Evolutionary conservation across 495 filamentous ascomycete species (phyloP).

Genomic region (Lepidopterella palustris): DNA sequence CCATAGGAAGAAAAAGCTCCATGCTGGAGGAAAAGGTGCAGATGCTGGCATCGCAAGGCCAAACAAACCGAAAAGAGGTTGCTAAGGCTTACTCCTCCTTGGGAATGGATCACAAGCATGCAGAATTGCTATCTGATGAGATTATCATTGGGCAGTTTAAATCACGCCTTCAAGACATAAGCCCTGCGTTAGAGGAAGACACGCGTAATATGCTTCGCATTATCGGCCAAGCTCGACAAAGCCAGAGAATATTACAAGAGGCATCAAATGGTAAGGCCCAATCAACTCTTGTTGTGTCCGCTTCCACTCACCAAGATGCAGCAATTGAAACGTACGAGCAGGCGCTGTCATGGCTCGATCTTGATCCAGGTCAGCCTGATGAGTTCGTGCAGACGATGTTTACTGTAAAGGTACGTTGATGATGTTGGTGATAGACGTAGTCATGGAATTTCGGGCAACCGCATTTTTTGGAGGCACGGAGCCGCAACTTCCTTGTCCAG

Average conservation of each 20-base stretch:
- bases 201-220: slow-evolving; percentile 48
- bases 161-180: slow-evolving; percentile 43
- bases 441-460: no score
- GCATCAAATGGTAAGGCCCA: slow-evolving; percentile 47
- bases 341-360: slow-evolving; percentile 53
- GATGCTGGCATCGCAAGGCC: slow-evolving; percentile 39
- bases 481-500: background rate
- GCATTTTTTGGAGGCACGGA: background rate
- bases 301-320: slow-evolving; percentile 17
- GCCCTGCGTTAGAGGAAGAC: slow-evolving; percentile 43
- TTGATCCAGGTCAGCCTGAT: slow-evolving; percentile 46
- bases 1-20: slow-evolving; percentile 39
- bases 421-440: background rate
- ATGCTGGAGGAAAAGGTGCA: slow-evolving; percentile 36
- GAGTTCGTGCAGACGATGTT: slow-evolving; percentile 56
- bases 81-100: slow-evolving; percentile 49
- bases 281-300: background rate
- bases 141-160: slow-evolving; percentile 53
- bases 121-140: slow-evolving; percentile 44
- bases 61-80: slow-evolving; percentile 39
- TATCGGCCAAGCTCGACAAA: slow-evolving; percentile 49
- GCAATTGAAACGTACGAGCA: slow-evolving; percentile 56
- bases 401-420: slow-evolving; percentile 47
- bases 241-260: slow-evolving; percentile 48
- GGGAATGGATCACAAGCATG: slow-evolving; percentile 37